Evolutionary conservation across 441 rosid species (phyloP).

Genomic region (Isatis lusitanica): DNA sequence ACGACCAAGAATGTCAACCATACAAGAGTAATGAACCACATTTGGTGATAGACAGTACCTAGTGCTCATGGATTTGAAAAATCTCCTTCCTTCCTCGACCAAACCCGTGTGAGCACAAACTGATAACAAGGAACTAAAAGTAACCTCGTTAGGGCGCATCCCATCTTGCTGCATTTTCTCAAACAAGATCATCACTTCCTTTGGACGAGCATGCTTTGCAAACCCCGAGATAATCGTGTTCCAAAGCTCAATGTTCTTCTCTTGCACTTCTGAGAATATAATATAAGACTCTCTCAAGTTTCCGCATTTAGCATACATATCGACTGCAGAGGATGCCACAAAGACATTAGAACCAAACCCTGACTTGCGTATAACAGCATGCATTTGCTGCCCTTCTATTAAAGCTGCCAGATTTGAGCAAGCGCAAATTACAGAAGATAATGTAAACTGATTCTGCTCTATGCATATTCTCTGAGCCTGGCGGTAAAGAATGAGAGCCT

Average conservation of each 20-base stretch:
- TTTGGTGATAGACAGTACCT: conserved; percentile 52
- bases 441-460: conserved; percentile 51
- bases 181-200: conserved; percentile 72
- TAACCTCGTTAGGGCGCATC: conserved; percentile 63
- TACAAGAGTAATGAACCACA: conserved; percentile 75
- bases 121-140: conserved; percentile 63
- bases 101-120: conserved; percentile 75
- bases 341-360: conserved; percentile 56
- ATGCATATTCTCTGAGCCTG: conserved; percentile 43
- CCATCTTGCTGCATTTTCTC: conserved; percentile 85
- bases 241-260: conserved; percentile 62
- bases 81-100: conserved; percentile 56
- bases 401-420: conserved; percentile 63
- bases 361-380: conserved; percentile 51
- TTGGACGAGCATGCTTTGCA: conserved; percentile 55
- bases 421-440: conserved; percentile 69
- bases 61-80: conserved; percentile 61
- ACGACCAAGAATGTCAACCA: conserved; percentile 80
- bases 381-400: conserved; percentile 69
- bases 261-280: conserved; percentile 45
- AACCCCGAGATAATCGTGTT: conserved; percentile 74
- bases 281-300: conserved; percentile 55
- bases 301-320: conserved; percentile 88
- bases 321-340: conserved; percentile 62
- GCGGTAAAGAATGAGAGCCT: conserved; percentile 58